Base-by-base conservation (phyloP, 257 asterid genomes). In the Parsonsia alboflavescens region DNA sequence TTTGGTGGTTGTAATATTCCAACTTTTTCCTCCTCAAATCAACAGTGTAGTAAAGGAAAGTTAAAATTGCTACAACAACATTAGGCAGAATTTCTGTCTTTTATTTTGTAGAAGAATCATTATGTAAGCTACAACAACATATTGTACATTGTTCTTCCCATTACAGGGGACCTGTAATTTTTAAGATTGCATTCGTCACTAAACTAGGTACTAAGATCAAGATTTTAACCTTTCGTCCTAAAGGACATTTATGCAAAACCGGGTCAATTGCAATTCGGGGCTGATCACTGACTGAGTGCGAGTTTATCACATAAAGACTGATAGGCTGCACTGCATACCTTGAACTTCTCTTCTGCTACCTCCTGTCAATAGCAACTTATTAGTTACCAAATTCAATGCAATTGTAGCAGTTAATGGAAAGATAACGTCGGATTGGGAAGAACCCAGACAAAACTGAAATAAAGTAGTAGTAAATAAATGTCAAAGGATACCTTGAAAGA, bases 321-420 rank as follows among this genome's bases (percentile, higher is more conserved):
- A 81, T 90, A 95, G 16, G 98, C 98, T 10, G 98, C 92, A 70
- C 96, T 87, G 87, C 99, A 95, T 13, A 50, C 88, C 92, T 95
- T 95, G 91, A 92, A 95, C 78, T 95, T 90, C 88, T 92, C 96
- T 84, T 90, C 98, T 2, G 99, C 97, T 41, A 75, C 85, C 5
- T 72, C 92, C 99, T 95, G 88, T 71, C 76, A 19, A 74, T 7
- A 70, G 5, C 59, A 61, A 57, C 73, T 46, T 62, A 28, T 80
- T 62, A 74, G n/a, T 41, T 54, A 33, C 28, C 57, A 50, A 16
- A 70, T 49, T n/a, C 26, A 26, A 8, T n/a, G 26, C 46, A 26
- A 5, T 44, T 58, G 19, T 26, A 19, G 30, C 17, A 46, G 15
- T 39, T 15, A 22, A 41, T 24, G 11, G 12, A 8, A n/a, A 67